Conservation (phyloP, 2,329 filamentous ascomycete species). For the Coleophoma eucalyptorum region DNA sequence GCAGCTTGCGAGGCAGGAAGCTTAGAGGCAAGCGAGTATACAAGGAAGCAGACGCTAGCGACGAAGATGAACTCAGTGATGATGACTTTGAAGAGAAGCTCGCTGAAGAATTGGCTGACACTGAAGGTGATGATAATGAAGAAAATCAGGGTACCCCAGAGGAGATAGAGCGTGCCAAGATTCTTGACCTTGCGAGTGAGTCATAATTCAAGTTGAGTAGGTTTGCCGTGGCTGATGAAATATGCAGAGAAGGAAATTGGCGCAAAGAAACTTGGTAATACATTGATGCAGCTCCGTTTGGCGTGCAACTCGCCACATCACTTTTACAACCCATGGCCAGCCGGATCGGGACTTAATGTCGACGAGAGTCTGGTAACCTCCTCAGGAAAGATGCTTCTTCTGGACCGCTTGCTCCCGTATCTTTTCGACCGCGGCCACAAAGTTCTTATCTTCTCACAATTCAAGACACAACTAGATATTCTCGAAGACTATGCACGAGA, state of each 20-base stretch:
- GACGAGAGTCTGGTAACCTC: slow-evolving; percentile 82
- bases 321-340: slow-evolving; percentile 88
- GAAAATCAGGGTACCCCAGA: slow-evolving; percentile 45
- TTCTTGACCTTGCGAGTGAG: slow-evolving; percentile 72
- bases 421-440: slow-evolving; percentile 78
- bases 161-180: slow-evolving; percentile 62
- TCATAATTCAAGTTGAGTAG: slow-evolving; percentile 11
- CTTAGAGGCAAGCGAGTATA: slow-evolving; percentile 41
- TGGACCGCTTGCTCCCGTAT: slow-evolving; percentile 78
- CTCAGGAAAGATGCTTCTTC: slow-evolving; percentile 92
- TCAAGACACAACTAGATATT: slow-evolving; percentile 90
- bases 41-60: slow-evolving; percentile 53
- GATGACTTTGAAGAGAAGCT: slow-evolving; percentile 79
- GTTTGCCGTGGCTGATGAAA: slow-evolving; percentile 24
- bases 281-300: slow-evolving; percentile 84
- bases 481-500: slow-evolving; percentile 79
- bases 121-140: slow-evolving; percentile 38
- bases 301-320: slow-evolving; percentile 95
- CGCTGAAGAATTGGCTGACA: slow-evolving; percentile 53
- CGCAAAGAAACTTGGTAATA: slow-evolving; percentile 89
- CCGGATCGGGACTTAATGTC: slow-evolving; percentile 51
- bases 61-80: slow-evolving; percentile 68
- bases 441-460: slow-evolving; percentile 93
- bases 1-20: slow-evolving; percentile 35
- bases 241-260: slow-evolving; percentile 72